Conservation (phyloP, 768 basidiomycete genomes). For the Rhizopogon vinicolor region DNA sequence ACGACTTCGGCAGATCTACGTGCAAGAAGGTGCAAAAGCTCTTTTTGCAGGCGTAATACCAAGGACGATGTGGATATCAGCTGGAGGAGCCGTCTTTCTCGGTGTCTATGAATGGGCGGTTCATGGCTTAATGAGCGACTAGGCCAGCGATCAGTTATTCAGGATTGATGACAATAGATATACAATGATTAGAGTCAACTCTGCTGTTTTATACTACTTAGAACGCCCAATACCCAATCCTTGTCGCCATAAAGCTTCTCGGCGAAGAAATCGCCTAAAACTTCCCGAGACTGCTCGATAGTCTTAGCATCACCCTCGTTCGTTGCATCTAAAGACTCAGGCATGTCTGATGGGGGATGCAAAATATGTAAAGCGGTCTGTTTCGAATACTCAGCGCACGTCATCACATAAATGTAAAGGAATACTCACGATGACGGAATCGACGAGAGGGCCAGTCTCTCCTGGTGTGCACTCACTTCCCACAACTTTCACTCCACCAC, state of each 20-base stretch:
- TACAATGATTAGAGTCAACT: constrained; percentile 3
- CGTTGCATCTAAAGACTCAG: constrained; percentile 48
- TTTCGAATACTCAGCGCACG: not conserved
- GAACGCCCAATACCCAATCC: constrained; percentile 59
- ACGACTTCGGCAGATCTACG: constrained; percentile 64
- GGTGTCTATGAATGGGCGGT: constrained; percentile 91
- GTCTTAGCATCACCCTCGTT: constrained; percentile 45
- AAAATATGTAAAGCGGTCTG: constrained; percentile 63
- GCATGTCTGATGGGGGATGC: constrained; percentile 51
- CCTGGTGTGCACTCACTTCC: constrained; percentile 52
- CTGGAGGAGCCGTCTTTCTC: constrained; percentile 94
- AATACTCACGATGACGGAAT: constrained; percentile 55
- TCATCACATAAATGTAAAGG: not conserved
- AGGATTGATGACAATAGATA: not conserved
- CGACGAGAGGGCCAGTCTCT: constrained; percentile 37
- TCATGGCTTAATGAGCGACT: constrained; percentile 37
- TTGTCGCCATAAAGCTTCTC: constrained; percentile 52
- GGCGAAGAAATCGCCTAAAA: constrained; percentile 62
- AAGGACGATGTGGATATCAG: constrained; percentile 93
- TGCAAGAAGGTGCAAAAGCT: constrained; percentile 63
- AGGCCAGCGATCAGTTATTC: constrained; percentile 4
- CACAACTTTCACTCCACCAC: constrained; percentile 72
- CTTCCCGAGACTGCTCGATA: constrained; percentile 42
- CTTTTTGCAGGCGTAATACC: constrained; percentile 88
- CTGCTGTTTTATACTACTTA: constrained; percentile 26